A percentile compares a stretch with the other conserved stretches of the same genome.
Evolutionary conservation across 306 rosid species (phyloP).

Genomic region (Erythrophleum fordii): DNA sequence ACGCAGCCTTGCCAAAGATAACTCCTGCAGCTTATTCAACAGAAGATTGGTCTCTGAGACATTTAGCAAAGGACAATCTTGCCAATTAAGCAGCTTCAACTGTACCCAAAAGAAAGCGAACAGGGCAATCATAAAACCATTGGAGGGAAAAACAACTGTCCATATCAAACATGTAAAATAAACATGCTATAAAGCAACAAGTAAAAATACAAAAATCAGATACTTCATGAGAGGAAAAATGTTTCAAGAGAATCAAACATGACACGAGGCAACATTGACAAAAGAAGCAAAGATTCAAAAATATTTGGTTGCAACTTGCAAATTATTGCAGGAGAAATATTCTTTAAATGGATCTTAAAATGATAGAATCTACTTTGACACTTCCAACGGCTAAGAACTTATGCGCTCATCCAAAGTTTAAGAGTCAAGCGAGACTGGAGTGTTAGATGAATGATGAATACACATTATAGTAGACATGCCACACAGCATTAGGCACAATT

Average conservation of each 20-base stretch:
- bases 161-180: background rate
- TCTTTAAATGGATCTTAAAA: background rate
- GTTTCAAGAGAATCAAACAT: background rate
- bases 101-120: conserved; percentile 48
- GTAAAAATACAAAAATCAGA: background rate
- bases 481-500: background rate
- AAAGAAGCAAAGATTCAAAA: background rate
- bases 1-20: conserved; percentile 70
- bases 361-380: background rate
- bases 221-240: background rate
- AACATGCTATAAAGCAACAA: background rate
- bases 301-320: background rate
- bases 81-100: conserved; percentile 86
- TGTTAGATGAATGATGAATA: background rate
- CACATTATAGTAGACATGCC: background rate
- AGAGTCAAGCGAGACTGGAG: background rate
- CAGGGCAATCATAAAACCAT: conserved; percentile 11
- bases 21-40: conserved; percentile 84
- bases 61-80: conserved; percentile 72
- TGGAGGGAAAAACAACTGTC: background rate
- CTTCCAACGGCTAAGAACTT: background rate
- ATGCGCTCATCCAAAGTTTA: background rate
- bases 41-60: conserved; percentile 78
- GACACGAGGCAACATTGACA: background rate
- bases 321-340: background rate